A percentile compares a stretch with the other conserved stretches of the same genome.
These are phyloP conservation scores for Diplodia seriata DNA, from an alignment of 2,329 filamentous ascomycete genomes.

Conservation along the genomic window DNA sequence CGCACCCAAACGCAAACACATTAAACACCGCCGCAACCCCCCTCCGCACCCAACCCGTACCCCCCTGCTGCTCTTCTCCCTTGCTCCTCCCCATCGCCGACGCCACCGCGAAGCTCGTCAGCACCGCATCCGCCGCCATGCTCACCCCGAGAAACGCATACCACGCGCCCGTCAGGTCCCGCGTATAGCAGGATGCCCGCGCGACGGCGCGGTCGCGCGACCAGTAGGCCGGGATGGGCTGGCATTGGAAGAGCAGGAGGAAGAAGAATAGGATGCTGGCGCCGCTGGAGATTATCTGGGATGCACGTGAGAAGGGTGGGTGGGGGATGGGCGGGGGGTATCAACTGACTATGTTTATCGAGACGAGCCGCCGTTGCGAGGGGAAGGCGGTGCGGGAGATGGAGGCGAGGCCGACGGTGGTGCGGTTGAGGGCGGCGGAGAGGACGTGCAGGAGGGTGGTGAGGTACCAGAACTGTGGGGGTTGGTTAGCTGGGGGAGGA, in stretches of 20 bases:
- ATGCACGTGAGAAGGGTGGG: neutral
- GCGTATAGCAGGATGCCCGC: neutral
- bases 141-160: constrained; percentile 12
- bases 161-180: neutral
- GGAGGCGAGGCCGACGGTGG: constrained; percentile 6
- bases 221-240: constrained; percentile 18
- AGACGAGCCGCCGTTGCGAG: neutral
- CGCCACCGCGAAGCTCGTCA: neutral
- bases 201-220: constrained; percentile 11
- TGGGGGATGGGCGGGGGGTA: neutral
- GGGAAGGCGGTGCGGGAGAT: neutral
- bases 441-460: constrained; percentile 25
- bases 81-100: neutral
- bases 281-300: neutral
- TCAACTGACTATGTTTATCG: neutral
- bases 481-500: neutral
- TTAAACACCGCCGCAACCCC: neutral
- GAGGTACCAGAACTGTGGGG: constrained; percentile 10
- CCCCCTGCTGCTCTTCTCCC: neutral
- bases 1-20: neutral
- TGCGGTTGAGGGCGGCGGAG: neutral
- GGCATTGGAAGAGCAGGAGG: constrained; percentile 28
- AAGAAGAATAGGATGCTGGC: constrained; percentile 19
- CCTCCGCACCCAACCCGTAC: neutral
- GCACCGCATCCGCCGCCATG: neutral